Conservation (phyloP, 768 basidiomycete genomes). For the Agaricus blazei region DNA sequence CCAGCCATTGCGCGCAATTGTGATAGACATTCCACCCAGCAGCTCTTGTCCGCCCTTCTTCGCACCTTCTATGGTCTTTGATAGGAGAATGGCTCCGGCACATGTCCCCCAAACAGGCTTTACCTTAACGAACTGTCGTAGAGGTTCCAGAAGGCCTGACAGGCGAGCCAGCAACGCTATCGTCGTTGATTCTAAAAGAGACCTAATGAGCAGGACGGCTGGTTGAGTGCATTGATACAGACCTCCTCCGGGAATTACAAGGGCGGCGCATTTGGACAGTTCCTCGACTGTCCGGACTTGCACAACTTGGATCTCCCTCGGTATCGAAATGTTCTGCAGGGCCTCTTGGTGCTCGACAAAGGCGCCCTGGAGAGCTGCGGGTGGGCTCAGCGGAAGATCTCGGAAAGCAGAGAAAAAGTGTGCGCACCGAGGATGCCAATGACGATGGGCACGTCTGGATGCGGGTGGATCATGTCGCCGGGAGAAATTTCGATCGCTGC, state of each 20-base stretch:
- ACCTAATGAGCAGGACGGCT: not conserved
- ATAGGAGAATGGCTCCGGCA: constrained; percentile 88
- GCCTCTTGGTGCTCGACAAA: constrained; percentile 82
- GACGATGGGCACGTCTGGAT: constrained; percentile 7
- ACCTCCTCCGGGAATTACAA: constrained; percentile 94
- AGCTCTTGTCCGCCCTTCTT: constrained; percentile 89
- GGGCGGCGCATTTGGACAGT: constrained; percentile 68
- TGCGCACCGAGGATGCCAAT: constrained; percentile 51
- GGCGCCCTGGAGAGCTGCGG: constrained; percentile 86
- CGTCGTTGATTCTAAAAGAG: constrained; percentile 75
- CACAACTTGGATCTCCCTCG: constrained; percentile 38
- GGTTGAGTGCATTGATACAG: constrained; percentile 12
- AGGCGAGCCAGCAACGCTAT: constrained; percentile 75
- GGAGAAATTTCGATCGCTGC: not conserved
- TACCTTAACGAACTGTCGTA: constrained; percentile 61
- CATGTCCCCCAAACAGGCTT: constrained; percentile 95
- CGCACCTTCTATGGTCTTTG: constrained; percentile 65
- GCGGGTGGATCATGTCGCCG: not conserved
- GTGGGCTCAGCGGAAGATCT: constrained; percentile 8
- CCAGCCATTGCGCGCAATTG: constrained; percentile 86
- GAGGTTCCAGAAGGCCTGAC: constrained; percentile 74
- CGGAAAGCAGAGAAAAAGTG: not conserved
- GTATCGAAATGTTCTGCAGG: constrained; percentile 51
- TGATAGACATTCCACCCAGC: constrained; percentile 73
- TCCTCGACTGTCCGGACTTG: constrained; percentile 76